These are phyloP conservation scores for Amanita rimosa DNA, from an alignment of 768 basidiomycete genomes.

Conservation along the genomic window DNA sequence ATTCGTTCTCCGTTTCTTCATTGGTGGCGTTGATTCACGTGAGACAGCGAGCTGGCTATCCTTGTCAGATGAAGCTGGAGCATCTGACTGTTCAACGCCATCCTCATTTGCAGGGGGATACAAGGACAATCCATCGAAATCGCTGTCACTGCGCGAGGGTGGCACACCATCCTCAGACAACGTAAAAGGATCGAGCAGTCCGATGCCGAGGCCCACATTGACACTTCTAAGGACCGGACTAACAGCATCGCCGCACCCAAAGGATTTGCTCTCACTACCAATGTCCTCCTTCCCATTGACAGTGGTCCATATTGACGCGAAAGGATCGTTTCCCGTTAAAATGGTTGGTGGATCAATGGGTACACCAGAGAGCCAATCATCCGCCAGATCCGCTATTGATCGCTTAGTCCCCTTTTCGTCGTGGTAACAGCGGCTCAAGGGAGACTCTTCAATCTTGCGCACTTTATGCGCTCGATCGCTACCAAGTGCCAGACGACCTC, in stretches of 20 bases:
- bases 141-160: slow-evolving; percentile 16
- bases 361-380: slow-evolving; percentile 30
- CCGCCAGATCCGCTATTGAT: slow-evolving; percentile 23
- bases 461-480: slow-evolving; percentile 15
- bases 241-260: slow-evolving; percentile 27
- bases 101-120: slow-evolving; percentile 20
- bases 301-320: slow-evolving; percentile 29
- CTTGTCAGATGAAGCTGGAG: slow-evolving; percentile 6
- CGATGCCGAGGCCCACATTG: slow-evolving; percentile 35
- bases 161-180: slow-evolving; percentile 18
- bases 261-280: slow-evolving; percentile 10
- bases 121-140: slow-evolving; percentile 20
- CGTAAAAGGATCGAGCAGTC: slow-evolving; percentile 45
- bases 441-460: slow-evolving; percentile 31
- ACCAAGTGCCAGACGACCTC: slow-evolving; percentile 21
- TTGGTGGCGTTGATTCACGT: slow-evolving; percentile 25
- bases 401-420: slow-evolving; percentile 15
- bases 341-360: slow-evolving; percentile 15
- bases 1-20: slow-evolving; percentile 40
- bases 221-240: slow-evolving; percentile 45
- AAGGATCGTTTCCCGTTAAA: slow-evolving; percentile 29
- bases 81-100: slow-evolving; percentile 13
- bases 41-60: slow-evolving; percentile 4
- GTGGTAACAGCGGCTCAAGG: slow-evolving; percentile 25
- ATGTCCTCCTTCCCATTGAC: slow-evolving; percentile 7